A percentile compares a stretch with the other conserved stretches of the same genome.
Conservation (phyloP, 73 alveolate species). For the Stentor coeruleus region DNA sequence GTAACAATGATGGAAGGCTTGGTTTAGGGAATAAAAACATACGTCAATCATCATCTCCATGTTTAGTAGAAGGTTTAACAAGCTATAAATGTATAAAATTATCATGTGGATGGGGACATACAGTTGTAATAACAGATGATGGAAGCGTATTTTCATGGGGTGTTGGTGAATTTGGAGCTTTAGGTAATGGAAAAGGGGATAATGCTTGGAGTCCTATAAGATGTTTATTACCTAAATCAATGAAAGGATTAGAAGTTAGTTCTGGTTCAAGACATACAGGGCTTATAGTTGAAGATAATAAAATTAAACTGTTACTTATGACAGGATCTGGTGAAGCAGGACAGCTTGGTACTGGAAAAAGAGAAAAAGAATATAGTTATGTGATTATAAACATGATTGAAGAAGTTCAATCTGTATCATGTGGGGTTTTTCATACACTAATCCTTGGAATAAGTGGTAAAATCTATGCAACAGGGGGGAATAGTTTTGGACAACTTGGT, state of each 20-base stretch:
- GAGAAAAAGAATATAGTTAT: conserved; percentile 29
- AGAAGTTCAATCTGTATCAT: background rate
- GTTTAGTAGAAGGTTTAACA: conserved; percentile 30
- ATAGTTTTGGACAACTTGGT: conserved; percentile 34
- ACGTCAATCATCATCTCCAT: conserved; percentile 28
- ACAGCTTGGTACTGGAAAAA: conserved; percentile 36
- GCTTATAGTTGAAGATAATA: conserved; percentile 17
- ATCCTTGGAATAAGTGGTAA: conserved; percentile 11
- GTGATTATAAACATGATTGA: background rate
- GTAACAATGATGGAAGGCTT: conserved; percentile 35
- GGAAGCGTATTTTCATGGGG: conserved; percentile 92
- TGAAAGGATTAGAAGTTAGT: conserved; percentile 2
- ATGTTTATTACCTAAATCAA: background rate
- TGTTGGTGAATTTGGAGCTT: conserved; percentile 54
- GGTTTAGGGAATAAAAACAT: conserved; percentile 28
- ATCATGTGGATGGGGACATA: conserved; percentile 85
- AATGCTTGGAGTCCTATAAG: conserved; percentile 16
- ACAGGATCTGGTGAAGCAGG: conserved; percentile 41
- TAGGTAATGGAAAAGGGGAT: conserved; percentile 43
- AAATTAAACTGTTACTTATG: background rate
- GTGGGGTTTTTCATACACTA: conserved; percentile 19
- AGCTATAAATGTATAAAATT: conserved; percentile 49
- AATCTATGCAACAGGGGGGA: conserved; percentile 31
- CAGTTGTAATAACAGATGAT: conserved; percentile 68
- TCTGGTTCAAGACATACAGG: conserved; percentile 59